Base-by-base conservation (phyloP, 2,329 filamentous ascomycete species). In the Venturia pyrina region DNA sequence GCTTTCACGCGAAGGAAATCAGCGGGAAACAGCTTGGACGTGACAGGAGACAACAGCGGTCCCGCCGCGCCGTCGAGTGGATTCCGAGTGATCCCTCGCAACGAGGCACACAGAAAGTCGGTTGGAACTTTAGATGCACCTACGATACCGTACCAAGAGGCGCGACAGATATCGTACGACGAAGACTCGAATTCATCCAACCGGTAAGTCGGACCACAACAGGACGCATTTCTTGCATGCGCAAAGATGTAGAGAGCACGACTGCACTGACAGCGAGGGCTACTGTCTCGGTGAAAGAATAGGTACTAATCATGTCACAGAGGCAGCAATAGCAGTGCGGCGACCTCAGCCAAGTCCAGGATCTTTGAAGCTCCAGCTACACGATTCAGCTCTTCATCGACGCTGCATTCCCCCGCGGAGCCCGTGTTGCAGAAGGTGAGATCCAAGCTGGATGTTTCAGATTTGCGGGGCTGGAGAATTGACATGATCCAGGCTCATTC, bases 321-420 rank as follows among this genome's bases (percentile, higher is more conserved):
- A 70, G 78, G 77, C 66, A 83, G 81, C 71, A 80, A 78, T 69
- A 78, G 78, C 63, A 78, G 77, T 65, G 75, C 75, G 46, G 72
- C 74, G 59, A 73, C 75, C 19, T 83, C 82, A 50, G 79, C 79
- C 56, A 80, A 81, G 59, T 66, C 57, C 21, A 41, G 53, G 10
- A 56, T 66, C 21, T 66, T 62, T 48, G 64, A 66, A 13, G 17
- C 37, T 66, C 41, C 53, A 32, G 43, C 37, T 11, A 62, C 64
- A 17, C 64, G 64, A 6, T 78, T 81, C 68, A 84, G 81, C 72
- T 83, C 81, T 40, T 81, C 82, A 7, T 84, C 82, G 8, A 84
- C 82, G 8, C 75, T 83, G 48, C 83, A 82, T 46, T 84, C 81
- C 24, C 84, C 81, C n/a, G 76, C 82, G 15, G 83, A 84, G 63